Evolutionary conservation across 495 filamentous ascomycete species (phyloP), one percentile per base, ranked within the genome.

Genomic region (Oleoguttula mirabilis): DNA sequence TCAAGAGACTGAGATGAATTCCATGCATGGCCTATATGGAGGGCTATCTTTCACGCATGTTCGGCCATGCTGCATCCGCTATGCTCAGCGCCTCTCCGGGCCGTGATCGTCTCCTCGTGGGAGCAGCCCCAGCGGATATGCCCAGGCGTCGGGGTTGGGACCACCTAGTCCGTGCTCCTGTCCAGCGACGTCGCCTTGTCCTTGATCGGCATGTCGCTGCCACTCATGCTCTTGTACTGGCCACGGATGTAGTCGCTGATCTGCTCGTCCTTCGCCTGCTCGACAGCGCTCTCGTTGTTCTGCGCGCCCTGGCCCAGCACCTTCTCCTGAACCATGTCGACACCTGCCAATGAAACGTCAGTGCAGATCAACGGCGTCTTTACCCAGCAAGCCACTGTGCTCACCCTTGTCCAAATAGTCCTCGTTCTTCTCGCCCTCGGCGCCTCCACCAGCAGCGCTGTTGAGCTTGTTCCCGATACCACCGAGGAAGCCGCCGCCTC

Each of bases 251-350:
- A 54, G 40, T 56, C 61, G 39, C 34, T 47, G 27, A 54, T 62
- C 2, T 32, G 25, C 37, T 34, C 75, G 55, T 84, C 80, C 65
- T 84, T 82, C 51, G 75, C 78, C 55, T 85, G 80, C 59, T 85
- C 80, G 25, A 70, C 57, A 5, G 79, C 79, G 40, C 63, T 72
- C 62, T 84, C 80, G 62, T 84, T 82, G 62, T 67, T 61, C 60
- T 85, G 80, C 16, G 66, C 49, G 4, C 79, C 80, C 45, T 70
- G 61, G 23, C 75, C 76, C n/a, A 84, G 39, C 50, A 79, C 51
- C 19, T 77, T 66, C 54, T 84, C 71, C 54, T 85, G 80, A 4
- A 80, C 66, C 43, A 66, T 66, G 55, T 85, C 80, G 58, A 84
- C 60, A 11, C 69, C 80, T 28, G 7, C n/a, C 7, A 28, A 28